Base-by-base conservation (phyloP, 1,139 yeast species). In the Lizanozyma gosingica region DNA sequence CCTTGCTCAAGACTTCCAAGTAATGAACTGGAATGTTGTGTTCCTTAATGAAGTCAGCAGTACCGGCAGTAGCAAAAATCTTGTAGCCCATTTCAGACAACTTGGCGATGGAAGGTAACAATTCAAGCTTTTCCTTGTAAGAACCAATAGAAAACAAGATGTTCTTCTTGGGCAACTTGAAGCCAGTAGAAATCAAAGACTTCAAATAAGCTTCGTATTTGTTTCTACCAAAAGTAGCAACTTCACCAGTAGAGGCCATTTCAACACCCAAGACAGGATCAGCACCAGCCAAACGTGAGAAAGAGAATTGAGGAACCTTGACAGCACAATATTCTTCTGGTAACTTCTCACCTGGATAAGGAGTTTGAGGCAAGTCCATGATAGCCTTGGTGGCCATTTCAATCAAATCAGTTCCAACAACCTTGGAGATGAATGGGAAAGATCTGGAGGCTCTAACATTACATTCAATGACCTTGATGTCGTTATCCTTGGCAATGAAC, bases 191-290 rank as follows among this genome's bases (percentile, higher is more conserved):
- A 46, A 92, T 73, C 62, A 92, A 76, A 34, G 97, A 84, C 69
- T 94, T 92, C 67, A 94, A 69, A 69, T 94, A 94, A 29, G 98
- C 98, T 68, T 94, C 98, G 57, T 88, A 88, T 66, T 92, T 90
- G 74, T 92, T 83, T 59, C 75, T 87, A 57, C 98, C 99, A 60
- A 94, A 90, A 49, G 94, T 80, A 40, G 99, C 99, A 56, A 92
- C 98, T 67, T 92, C 98, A 76, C 98, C 98, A 47, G 98, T 92
- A 18, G 97, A 90, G 34, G 98, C 97, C 98, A 92, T 92, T 67
- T 92, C 98, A 52, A 92, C 98, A 67, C 98, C 98, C 52, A 92
- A 74, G 46, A 92, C 88, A 41, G 98, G 98, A 63, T 92, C 98
- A 45, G 98, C 98, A 55, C 98, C 98, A 40, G 97, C 88, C 55